Conservation (phyloP, 2,329 filamentous ascomycete species). For the Fusarium lateritium region DNA sequence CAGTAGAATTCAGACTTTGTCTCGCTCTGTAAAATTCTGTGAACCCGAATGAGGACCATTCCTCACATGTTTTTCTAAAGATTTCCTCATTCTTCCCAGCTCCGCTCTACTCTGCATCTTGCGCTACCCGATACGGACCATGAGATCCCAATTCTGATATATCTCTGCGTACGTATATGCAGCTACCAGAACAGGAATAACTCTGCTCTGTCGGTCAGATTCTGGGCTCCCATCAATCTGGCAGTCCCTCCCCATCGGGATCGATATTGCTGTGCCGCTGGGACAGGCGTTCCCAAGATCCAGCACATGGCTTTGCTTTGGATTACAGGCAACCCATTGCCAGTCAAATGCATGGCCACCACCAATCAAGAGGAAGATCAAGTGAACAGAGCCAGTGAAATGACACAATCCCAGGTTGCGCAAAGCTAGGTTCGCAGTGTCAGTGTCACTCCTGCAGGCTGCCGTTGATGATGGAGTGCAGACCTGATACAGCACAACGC, state of each 20-base stretch:
- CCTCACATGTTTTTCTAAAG: not conserved
- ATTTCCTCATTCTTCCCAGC: not conserved
- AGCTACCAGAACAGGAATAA: constrained; percentile 23
- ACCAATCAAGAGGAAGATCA: constrained; percentile 6
- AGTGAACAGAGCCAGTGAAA: not conserved
- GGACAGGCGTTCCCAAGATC: constrained; percentile 28
- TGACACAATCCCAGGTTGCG: not conserved
- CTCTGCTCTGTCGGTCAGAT: constrained; percentile 14
- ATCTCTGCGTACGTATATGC: constrained; percentile 5
- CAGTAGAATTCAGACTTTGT: not conserved
- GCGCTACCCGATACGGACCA: not conserved
- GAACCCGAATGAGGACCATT: not conserved
- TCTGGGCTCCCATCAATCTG: constrained; percentile 23
- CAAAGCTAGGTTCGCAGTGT: constrained; percentile 7
- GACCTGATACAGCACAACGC: constrained; percentile 25
- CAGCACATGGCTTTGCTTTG: constrained; percentile 23
- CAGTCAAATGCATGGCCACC: not conserved
- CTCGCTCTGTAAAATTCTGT: not conserved
- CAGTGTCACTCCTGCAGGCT: constrained; percentile 31
- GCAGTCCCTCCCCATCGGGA: constrained; percentile 22
- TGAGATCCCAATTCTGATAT: constrained; percentile 11
- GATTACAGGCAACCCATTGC: constrained; percentile 2
- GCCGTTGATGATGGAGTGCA: constrained; percentile 21
- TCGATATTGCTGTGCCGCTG: not conserved
- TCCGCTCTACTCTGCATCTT: not conserved